Conservation (phyloP, 495 filamentous ascomycete species). For the Recurvomyces mirabilis region DNA sequence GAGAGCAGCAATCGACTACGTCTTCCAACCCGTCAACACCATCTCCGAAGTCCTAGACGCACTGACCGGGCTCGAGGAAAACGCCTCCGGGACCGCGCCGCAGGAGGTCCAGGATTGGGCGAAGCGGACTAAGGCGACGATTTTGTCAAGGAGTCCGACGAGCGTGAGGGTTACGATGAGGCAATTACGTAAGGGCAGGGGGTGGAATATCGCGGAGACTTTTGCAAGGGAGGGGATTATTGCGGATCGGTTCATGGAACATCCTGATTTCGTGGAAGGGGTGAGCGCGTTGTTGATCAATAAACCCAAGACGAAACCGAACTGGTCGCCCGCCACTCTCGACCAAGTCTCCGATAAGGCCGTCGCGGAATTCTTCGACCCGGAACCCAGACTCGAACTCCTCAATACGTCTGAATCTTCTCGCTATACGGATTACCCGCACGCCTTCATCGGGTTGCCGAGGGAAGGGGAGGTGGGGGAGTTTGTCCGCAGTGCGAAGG, state of each 20-base stretch:
- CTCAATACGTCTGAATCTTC: conserved; percentile 10
- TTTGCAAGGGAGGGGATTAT: conserved; percentile 76
- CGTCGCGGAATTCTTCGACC: conserved; percentile 52
- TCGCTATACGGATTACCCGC: conserved; percentile 40
- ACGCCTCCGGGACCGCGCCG: conserved; percentile 7
- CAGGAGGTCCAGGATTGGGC: conserved; percentile 50
- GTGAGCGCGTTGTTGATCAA: conserved; percentile 64
- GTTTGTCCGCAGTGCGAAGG: conserved; percentile 35
- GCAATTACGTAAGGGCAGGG: conserved; percentile 61
- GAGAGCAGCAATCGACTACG: conserved; percentile 62
- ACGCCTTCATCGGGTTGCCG: conserved; percentile 56
- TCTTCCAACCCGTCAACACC: conserved; percentile 22
- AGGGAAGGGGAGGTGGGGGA: conserved; percentile 56
- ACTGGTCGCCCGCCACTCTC: conserved; percentile 63
- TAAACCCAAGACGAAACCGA: conserved; percentile 46
- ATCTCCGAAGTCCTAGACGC: conserved; percentile 7
- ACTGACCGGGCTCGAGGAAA: conserved; percentile 10
- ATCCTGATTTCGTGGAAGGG: conserved; percentile 79
- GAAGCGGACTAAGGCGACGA: conserved; percentile 52
- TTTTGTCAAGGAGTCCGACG: conserved; percentile 68
- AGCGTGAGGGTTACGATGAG: conserved; percentile 69
- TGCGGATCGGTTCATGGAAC: conserved; percentile 70
- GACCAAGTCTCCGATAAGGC: conserved; percentile 43
- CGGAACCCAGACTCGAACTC: conserved; percentile 28
- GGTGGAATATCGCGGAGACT: conserved; percentile 69